Percentiles rank a stretch among this genome's conserved stretches.
These are phyloP conservation scores for Acanthamoeba castellanii DNA, from an alignment of 208 protist species.

Conservation along the genomic window DNA sequence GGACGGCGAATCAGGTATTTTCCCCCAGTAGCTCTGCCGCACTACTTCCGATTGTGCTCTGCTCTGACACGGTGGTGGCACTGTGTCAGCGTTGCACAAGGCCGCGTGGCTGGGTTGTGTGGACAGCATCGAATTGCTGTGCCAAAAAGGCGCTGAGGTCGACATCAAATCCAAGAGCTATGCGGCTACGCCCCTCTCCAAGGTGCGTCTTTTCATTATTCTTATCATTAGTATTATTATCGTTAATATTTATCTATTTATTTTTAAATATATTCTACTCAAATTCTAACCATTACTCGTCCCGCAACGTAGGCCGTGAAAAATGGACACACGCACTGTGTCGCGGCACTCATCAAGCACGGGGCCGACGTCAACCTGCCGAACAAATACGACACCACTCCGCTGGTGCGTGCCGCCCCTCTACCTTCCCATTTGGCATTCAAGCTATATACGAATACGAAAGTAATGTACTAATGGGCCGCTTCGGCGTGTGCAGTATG, in stretches of 20 bases:
- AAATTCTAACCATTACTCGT: neutral
- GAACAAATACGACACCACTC: conserved; percentile 47
- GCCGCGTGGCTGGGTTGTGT: conserved; percentile 51
- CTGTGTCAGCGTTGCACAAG: conserved; percentile 27
- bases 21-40: too few relatives aligned
- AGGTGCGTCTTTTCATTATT: neutral
- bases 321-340: neutral
- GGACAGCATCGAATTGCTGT: conserved; percentile 1
- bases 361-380: conserved; percentile 31
- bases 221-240: too few relatives aligned
- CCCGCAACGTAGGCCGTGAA: neutral
- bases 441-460: neutral
- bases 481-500: neutral
- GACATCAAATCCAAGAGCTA: conserved; percentile 46
- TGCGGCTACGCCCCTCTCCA: neutral
- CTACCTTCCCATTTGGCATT: neutral
- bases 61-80: neutral
- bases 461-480: neutral
- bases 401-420: neutral
- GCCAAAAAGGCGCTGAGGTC: neutral
- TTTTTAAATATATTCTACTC: too few relatives aligned
- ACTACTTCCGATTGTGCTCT: neutral
- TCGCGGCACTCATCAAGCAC: neutral
- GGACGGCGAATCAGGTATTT: conserved; percentile 45
- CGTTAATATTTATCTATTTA: too few relatives aligned